A percentile compares a stretch with the other conserved stretches of the same genome.
These are phyloP conservation scores for Tulasnella sp. DNA, from an alignment of 768 basidiomycete genomes.

Conservation along the genomic window DNA sequence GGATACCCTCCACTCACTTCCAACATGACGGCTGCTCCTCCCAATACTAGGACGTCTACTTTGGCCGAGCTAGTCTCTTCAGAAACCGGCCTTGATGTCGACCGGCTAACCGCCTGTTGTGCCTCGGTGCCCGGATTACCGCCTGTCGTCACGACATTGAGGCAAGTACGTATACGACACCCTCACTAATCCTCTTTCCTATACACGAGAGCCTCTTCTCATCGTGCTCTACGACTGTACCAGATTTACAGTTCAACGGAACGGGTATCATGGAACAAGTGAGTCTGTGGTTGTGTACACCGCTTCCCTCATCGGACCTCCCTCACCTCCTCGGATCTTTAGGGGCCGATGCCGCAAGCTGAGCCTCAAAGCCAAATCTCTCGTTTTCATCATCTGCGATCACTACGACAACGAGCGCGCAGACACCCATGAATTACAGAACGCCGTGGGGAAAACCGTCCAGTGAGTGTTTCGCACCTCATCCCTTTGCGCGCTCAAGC, in stretches of 20 bases:
- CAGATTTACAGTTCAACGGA: no score
- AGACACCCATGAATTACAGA: not conserved
- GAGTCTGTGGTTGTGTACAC: not conserved
- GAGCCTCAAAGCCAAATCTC: not conserved
- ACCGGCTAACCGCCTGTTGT: no score
- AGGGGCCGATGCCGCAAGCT: not conserved
- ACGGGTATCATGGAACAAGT: not conserved
- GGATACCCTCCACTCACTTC: no score
- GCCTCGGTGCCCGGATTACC: not conserved
- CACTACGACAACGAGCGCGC: not conserved
- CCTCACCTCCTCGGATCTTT: not conserved
- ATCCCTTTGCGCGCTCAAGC: no score
- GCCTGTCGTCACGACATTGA: no score
- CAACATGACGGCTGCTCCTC: no score
- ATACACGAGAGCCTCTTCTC: no score
- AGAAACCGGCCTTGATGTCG: not conserved
- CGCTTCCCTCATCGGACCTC: not conserved
- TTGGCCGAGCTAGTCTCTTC: no score
- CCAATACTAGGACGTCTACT: no score
- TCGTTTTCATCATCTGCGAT: not conserved
- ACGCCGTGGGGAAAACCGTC: not conserved
- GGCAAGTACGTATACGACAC: no score
- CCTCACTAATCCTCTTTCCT: no score
- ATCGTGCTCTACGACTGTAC: no score
- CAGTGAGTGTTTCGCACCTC: not conserved